Base-by-base conservation (phyloP, 768 basidiomycete genomes). In the Amanita polypyramis region DNA sequence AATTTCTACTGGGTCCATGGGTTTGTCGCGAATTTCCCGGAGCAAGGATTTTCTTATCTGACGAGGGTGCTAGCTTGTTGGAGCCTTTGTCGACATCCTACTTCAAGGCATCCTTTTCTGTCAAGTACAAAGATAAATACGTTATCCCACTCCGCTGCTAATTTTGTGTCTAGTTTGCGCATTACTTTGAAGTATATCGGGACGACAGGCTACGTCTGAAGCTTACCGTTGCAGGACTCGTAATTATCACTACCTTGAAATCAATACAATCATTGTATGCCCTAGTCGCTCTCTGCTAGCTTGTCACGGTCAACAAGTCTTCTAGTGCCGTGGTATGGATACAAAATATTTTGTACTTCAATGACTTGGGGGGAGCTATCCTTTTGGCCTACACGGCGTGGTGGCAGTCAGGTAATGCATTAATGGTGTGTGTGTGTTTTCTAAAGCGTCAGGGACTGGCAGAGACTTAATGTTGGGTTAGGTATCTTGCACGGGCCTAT, bases 1-100 rank as follows among this genome's bases (percentile, higher is more conserved):
- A 51, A 21, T 61, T 55, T 49, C 51, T 65, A 23, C 54, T 66
- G 2, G 65, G 63, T 20, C 65, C 65, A 43, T 66, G 65, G 65
- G 65, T 61, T 17, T 27, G 25, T 27, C 30, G 61, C 21, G 4
- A 30, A 34, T 5, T 38, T n/a, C 32, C 25, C 17, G 17, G n/a
- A 3, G 27, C 11, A 11, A 4, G 7, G 21, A 19, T 15, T 30
- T 14, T 2, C 9, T 15, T 36, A 21, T 21, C 17, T 29, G 8
- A 45, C 14, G 35, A n/a, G 19, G n/a, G 35, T 49, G 25, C 27
- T 36, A 66, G 65, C 53, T 66, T 2, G 48, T 65, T 17, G 65
- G 65, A 10, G 52, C 53, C 17, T 59, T 62, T 25, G 25, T 62
- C 1, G 64, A 65, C 21, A 4, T 62, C 19, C 30, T 66, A 14